These are phyloP conservation scores for Cytospora paraplurivora DNA, from an alignment of 2,329 filamentous ascomycete species.

Conservation along the genomic window DNA sequence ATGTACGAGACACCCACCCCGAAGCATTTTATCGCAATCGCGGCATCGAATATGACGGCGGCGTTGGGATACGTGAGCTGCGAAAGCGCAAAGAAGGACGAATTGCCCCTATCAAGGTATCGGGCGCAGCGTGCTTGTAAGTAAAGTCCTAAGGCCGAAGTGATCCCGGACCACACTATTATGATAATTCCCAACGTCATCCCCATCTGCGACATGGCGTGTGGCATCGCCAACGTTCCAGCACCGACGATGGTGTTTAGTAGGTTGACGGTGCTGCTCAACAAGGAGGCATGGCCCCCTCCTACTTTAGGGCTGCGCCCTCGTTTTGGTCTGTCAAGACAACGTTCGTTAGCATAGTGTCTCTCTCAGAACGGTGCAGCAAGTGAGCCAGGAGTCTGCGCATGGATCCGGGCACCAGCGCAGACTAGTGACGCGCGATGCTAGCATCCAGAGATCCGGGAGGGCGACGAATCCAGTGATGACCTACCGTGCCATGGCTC, in stretches of 20 bases:
- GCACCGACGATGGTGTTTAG: conserved; percentile 97
- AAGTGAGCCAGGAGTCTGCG: not conserved
- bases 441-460: not conserved
- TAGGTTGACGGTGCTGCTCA: conserved; percentile 91
- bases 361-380: not conserved
- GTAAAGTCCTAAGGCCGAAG: conserved; percentile 90
- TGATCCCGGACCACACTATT: conserved; percentile 88
- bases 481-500: conserved; percentile 53
- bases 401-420: not conserved
- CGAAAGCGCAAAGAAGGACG: conserved; percentile 95
- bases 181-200: conserved; percentile 81
- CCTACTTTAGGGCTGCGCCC: conserved; percentile 69
- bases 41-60: conserved; percentile 90
- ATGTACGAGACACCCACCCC: conserved; percentile 96
- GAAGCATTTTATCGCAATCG: conserved; percentile 97
- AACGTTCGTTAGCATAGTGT: conserved; percentile 19
- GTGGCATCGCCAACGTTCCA: conserved; percentile 92
- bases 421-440: not conserved
- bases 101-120: conserved; percentile 85
- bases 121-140: conserved; percentile 90
- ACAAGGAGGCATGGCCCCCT: conserved; percentile 82
- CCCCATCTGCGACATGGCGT: conserved; percentile 93
- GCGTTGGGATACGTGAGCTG: conserved; percentile 97
- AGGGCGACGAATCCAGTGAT: not conserved
- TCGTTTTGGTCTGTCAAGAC: conserved; percentile 52